phyloP scores from a whole-genome alignment of 306 rosid genomes.

The Trifolium dubium region DNA sequence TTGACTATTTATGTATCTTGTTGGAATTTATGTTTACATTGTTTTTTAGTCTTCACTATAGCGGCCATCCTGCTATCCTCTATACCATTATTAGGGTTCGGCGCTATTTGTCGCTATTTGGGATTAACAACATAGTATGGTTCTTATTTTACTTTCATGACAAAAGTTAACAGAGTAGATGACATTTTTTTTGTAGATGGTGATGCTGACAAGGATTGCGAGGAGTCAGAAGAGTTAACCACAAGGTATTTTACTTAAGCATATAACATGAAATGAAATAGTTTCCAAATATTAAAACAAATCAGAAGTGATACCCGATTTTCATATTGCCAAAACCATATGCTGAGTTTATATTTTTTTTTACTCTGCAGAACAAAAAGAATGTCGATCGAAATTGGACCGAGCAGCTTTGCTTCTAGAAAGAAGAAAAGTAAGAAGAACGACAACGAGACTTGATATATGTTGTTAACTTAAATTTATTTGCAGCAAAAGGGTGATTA shows the following conservation, averaged over 20 bases:
- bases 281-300: neutral
- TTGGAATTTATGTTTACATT: no score
- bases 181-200: conserved; percentile 44
- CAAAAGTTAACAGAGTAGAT: conserved; percentile 24
- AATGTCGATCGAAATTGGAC: conserved; percentile 85
- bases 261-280: neutral
- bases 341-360: conserved; percentile 26
- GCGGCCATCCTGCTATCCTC: no score
- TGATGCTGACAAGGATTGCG: conserved; percentile 50
- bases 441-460: conserved; percentile 34
- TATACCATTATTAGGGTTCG: no score
- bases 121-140: conserved; percentile 21
- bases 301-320: neutral
- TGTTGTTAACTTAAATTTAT: conserved; percentile 4
- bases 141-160: neutral
- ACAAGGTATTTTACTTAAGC: conserved; percentile 53
- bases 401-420: conserved; percentile 87
- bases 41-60: no score
- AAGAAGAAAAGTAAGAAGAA: conserved; percentile 84
- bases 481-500: conserved; percentile 22
- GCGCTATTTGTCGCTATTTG: no score
- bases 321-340: neutral
- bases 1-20: no score
- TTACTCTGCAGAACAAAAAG: conserved; percentile 72
- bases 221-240: conserved; percentile 71